phyloP scores from a whole-genome alignment of 768 basidiomycete genomes.

The Gyrodon lividus region DNA sequence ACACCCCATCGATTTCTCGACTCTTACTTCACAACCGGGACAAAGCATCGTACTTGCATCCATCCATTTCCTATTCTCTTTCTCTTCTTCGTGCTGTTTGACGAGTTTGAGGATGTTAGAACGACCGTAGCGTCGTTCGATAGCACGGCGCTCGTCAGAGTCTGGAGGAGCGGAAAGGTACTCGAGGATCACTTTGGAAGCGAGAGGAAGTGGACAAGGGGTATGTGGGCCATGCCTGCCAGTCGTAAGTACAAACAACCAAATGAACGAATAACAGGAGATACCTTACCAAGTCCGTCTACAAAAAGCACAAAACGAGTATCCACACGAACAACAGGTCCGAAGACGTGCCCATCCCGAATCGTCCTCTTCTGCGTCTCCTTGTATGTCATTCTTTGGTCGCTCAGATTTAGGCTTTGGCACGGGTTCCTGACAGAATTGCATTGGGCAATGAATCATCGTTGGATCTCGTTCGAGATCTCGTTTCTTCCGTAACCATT shows the following conservation, averaged over 20 bases:
- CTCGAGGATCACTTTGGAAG: slow-evolving; percentile 62
- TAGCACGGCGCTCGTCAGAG: slow-evolving; percentile 44
- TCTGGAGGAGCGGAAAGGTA: slow-evolving; percentile 60
- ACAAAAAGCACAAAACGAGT: slow-evolving; percentile 84
- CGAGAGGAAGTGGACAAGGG: slow-evolving; percentile 64
- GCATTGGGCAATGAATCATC: slow-evolving; percentile 77
- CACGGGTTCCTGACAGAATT: slow-evolving; percentile 79
- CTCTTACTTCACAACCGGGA: slow-evolving; percentile 69
- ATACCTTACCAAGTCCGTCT: slow-evolving; percentile 67
- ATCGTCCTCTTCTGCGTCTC: slow-evolving; percentile 44
- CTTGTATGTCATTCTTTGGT: not conserved
- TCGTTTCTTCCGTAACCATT: slow-evolving; percentile 71
- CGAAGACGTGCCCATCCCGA: slow-evolving; percentile 73
- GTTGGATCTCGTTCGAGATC: slow-evolving; percentile 77
- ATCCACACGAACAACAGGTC: slow-evolving; percentile 66
- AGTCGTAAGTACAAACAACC: slow-evolving; percentile 1
- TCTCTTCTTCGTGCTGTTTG: slow-evolving; percentile 65
- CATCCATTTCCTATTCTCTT: slow-evolving; percentile 74
- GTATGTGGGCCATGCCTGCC: slow-evolving; percentile 80
- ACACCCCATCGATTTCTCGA: slow-evolving; percentile 79
- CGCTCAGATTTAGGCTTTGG: slow-evolving; percentile 44
- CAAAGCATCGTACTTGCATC: slow-evolving; percentile 64
- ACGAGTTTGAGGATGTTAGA: slow-evolving; percentile 61
- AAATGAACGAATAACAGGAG: not conserved
- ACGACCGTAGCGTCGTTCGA: slow-evolving; percentile 68